Conservation (phyloP, 1,284 basidiomycete species). For the Cutaneotrichosporon mucoides region DNA sequence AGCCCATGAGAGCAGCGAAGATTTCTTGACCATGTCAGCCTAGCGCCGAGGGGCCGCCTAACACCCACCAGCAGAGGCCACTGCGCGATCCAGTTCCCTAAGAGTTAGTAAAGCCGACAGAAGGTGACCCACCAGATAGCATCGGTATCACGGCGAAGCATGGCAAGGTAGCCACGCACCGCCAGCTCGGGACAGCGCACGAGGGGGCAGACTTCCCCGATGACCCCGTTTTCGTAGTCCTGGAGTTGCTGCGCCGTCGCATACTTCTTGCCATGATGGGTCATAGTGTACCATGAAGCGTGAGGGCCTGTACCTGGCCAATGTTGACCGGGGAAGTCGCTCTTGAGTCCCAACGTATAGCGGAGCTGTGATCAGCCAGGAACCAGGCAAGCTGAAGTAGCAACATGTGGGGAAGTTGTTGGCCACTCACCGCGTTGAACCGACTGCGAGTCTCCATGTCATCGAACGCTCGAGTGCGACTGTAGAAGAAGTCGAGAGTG, state of each 20-base stretch:
- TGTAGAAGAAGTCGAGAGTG: slow-evolving; percentile 29
- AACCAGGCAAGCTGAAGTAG: too few relatives aligned
- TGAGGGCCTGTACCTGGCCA: slow-evolving; percentile 30
- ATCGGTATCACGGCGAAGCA: slow-evolving; percentile 32
- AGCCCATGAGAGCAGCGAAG: slow-evolving; percentile 34
- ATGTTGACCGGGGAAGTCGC: slow-evolving; percentile 23
- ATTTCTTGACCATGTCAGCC: slow-evolving; percentile 28
- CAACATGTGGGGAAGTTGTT: too few relatives aligned
- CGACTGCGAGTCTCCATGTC: slow-evolving; percentile 10
- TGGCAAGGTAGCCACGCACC: slow-evolving; percentile 38
- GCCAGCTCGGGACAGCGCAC: slow-evolving; percentile 26
- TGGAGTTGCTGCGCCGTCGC: not conserved
- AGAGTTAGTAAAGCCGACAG: slow-evolving; percentile 9
- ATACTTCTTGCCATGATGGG: not conserved
- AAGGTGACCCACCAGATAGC: slow-evolving; percentile 13
- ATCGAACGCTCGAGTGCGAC: slow-evolving; percentile 27
- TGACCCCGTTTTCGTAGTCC: slow-evolving; percentile 2
- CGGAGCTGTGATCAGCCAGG: slow-evolving; percentile 29
- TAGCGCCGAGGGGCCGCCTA: slow-evolving; percentile 9
- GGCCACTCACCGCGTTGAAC: not conserved
- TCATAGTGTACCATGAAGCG: slow-evolving; percentile 12
- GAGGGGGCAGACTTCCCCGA: slow-evolving; percentile 31
- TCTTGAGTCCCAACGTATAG: slow-evolving; percentile 26
- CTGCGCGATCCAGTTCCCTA: slow-evolving; percentile 36
- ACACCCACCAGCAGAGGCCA: slow-evolving; percentile 22